Evolutionary conservation across 106 monocot genomes (phyloP), one percentile per base, ranked within the genome.

Genomic region (Triglochin maritima): DNA sequence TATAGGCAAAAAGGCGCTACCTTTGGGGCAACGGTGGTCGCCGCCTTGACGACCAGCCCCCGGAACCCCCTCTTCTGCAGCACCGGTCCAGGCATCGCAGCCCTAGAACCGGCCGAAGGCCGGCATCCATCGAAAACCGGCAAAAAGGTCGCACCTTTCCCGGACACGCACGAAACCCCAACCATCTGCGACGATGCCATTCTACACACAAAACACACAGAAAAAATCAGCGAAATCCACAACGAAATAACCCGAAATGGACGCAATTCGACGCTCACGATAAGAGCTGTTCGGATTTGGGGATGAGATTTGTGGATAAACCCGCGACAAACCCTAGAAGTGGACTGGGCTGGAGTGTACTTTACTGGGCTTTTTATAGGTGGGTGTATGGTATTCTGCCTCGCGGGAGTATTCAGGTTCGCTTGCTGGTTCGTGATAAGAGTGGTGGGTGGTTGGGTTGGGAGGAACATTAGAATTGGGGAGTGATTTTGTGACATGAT

Each of bases 21-120:
- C 81, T 74, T 77, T 3, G 81, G 77, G 12, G 81, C 68, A 16
- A 90, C 79, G 13, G 73, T 78, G 17, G 86, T 81, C 12, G 86
- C 76, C 48, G 86, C 86, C 65, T 61, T 86, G 7, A 90, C 83
- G 9, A 75, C 72, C n/a, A 90, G 64, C 3, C 78, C 45, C 5
- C 69, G 74, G 61, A 77, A 79, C 50, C 71, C 13, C 74, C 72
- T 54, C 74, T 67, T 53, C 8, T 55, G 62, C 4, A 76, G 44
- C 15, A 61, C 65, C 46, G 53, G 17, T 5, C 49, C 63, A 41
- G 67, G n/a, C 3, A 58, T 16, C 15, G 81, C 52, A 46, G 58
- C 49, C 5, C 62, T 42, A 48, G 68, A 29, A 29, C 29, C 56
- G 11, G 55, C 57, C 0, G 79, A 43, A 5, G 82, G 66, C 45